phyloP scores from a whole-genome alignment of 345 rosid species.

The Populus euphratica region DNA sequence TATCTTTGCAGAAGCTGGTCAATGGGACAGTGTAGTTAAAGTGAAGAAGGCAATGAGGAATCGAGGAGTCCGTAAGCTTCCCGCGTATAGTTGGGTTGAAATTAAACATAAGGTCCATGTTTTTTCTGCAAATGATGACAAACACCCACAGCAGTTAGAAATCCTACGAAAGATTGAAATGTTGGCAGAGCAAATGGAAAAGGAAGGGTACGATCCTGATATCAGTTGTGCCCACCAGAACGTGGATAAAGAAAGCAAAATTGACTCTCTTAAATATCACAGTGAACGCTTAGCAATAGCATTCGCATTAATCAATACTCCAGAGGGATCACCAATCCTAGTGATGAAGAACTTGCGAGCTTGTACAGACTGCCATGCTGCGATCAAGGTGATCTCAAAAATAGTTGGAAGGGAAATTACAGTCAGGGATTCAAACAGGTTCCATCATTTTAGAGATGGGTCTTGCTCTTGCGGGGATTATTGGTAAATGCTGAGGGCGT shows the following conservation, averaged over 20 bases:
- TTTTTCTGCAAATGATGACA: constrained; percentile 60
- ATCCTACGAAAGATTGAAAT: constrained; percentile 50
- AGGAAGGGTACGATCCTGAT: constrained; percentile 74
- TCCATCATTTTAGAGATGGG: constrained; percentile 78
- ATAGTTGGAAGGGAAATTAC: constrained; percentile 70
- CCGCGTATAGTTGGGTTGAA: constrained; percentile 88
- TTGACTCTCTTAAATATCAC: constrained; percentile 73
- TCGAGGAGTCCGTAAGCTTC: constrained; percentile 64
- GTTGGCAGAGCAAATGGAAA: constrained; percentile 51
- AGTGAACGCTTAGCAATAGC: constrained; percentile 83
- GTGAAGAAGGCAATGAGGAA: constrained; percentile 81
- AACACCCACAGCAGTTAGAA: constrained; percentile 53
- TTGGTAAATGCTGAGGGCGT: constrained; percentile 39
- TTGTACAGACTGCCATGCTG: constrained; percentile 80
- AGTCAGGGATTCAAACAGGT: constrained; percentile 83
- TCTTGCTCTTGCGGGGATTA: constrained; percentile 74
- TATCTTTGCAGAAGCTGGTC: constrained; percentile 64
- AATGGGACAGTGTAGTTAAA: constrained; percentile 63
- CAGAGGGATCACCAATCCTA: constrained; percentile 64
- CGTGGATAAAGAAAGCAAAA: constrained; percentile 51
- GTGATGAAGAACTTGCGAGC: constrained; percentile 86
- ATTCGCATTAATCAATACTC: constrained; percentile 71
- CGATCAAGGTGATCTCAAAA: constrained; percentile 79
- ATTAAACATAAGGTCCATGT: constrained; percentile 51
- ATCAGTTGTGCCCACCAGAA: constrained; percentile 65